These are phyloP conservation scores for Nannochloropsis salina DNA, from an alignment of 108 stramenopile genomes.

Conservation along the genomic window DNA sequence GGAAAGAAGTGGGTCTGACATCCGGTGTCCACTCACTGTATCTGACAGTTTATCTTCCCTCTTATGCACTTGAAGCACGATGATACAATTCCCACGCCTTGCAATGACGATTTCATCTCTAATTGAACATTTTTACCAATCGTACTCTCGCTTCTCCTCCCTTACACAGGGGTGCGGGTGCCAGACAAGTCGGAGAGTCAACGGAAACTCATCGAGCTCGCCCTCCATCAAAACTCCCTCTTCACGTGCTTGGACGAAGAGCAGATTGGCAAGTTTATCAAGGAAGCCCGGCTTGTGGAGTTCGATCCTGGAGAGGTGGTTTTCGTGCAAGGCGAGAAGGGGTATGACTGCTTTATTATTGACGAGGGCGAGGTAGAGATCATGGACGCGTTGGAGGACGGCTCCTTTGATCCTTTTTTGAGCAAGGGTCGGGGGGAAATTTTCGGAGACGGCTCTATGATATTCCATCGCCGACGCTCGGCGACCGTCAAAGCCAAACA, in stretches of 20 bases:
- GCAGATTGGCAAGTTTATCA: conserved; percentile 56
- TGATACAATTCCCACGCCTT: too few relatives aligned
- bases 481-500: conserved; percentile 41
- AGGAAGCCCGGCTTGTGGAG: conserved; percentile 40
- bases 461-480: conserved; percentile 53
- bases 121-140: not conserved
- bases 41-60: too few relatives aligned
- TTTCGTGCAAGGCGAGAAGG: conserved; percentile 55
- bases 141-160: not conserved
- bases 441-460: conserved; percentile 56
- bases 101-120: not conserved
- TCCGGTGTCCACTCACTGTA: too few relatives aligned
- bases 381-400: conserved; percentile 38
- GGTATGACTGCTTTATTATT: conserved; percentile 31
- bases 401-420: conserved; percentile 48
- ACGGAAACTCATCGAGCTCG: conserved; percentile 4
- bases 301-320: conserved; percentile 53
- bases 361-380: conserved; percentile 34
- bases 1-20: too few relatives aligned
- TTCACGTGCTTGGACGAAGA: conserved; percentile 62
- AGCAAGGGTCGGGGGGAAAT: conserved; percentile 43
- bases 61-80: too few relatives aligned
- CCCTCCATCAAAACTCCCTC: conserved; percentile 43
- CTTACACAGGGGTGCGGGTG: not conserved
- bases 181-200: not conserved